A percentile compares a stretch with the other conserved stretches of the same genome.
phyloP scores from a whole-genome alignment of 2,329 filamentous ascomycete species.

The Fusarium sp. region DNA sequence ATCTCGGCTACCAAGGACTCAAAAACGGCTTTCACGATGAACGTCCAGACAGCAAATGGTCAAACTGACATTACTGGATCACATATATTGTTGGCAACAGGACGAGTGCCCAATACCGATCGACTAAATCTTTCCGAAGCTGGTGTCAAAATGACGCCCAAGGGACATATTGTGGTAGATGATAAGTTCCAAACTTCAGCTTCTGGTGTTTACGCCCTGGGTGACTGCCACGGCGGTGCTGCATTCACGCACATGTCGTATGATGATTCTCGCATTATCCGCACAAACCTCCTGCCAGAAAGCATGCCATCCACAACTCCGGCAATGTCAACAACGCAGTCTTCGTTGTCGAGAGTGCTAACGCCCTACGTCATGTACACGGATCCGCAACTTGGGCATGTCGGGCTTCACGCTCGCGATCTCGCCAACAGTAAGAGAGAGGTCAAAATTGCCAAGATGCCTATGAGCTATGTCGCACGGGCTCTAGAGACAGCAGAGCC shows the following conservation, averaged over 20 bases:
- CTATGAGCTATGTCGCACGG: constrained; percentile 63
- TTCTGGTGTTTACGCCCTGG: constrained; percentile 60
- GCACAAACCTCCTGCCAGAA: constrained; percentile 56
- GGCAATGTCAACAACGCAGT: constrained; percentile 44
- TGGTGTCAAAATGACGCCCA: constrained; percentile 55
- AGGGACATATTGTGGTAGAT: constrained; percentile 60
- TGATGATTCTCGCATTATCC: constrained; percentile 66
- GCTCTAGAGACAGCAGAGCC: constrained; percentile 64
- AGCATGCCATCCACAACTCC: constrained; percentile 44
- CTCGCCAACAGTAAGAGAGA: constrained; percentile 47
- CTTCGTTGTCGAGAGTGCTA: constrained; percentile 49
- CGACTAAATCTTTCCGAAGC: constrained; percentile 56
- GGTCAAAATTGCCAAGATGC: constrained; percentile 62
- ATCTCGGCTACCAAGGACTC: constrained; percentile 34
- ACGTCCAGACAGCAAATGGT: constrained; percentile 36
- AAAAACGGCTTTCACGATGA: constrained; percentile 34
- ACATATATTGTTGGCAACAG: constrained; percentile 64
- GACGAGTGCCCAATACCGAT: constrained; percentile 64
- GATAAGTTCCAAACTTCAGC: constrained; percentile 59
- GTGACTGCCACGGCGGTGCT: constrained; percentile 64
- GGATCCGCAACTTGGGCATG: constrained; percentile 65
- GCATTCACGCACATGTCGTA: constrained; percentile 69
- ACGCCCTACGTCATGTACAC: constrained; percentile 65
- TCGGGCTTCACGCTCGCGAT: constrained; percentile 61
- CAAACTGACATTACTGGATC: constrained; percentile 53